Evolutionary conservation across 495 filamentous ascomycete species (phyloP).

Genomic region (Articulospora tetracladia): DNA sequence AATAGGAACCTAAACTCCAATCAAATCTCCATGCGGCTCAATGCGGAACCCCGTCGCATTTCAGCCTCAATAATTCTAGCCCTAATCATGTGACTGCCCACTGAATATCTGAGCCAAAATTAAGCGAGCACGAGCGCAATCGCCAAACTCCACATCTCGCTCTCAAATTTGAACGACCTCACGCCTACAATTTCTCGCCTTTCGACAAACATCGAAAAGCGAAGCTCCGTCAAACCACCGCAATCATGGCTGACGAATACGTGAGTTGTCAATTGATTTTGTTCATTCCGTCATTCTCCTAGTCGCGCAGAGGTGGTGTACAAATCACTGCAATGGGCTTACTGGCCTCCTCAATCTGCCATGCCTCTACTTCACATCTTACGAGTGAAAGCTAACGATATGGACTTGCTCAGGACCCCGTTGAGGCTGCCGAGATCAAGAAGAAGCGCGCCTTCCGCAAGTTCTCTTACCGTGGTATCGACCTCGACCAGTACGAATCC

Average conservation of each 20-base stretch:
- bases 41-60: neutral
- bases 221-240: constrained; percentile 46
- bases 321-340: neutral
- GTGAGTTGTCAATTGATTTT: constrained; percentile 51
- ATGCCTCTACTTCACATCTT: neutral
- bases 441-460: constrained; percentile 99
- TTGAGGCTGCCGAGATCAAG: constrained; percentile 98
- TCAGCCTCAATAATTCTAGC: neutral
- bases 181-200: constrained; percentile 32
- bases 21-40: neutral
- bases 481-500: constrained; percentile 88
- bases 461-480: constrained; percentile 98
- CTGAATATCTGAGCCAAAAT: neutral
- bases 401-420: constrained; percentile 67
- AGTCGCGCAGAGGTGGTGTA: neutral
- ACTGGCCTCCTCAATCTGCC: too few species aligned
- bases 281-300: constrained; percentile 3
- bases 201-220: constrained; percentile 50
- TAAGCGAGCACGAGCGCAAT: constrained; percentile 24
- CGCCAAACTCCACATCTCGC: constrained; percentile 14
- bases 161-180: neutral
- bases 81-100: neutral
- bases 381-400: constrained; percentile 35
- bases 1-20: too few species aligned
- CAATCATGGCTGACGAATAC: constrained; percentile 96